phyloP scores from a whole-genome alignment of 106 monocot species.

The Dendrobium huoshanense region DNA sequence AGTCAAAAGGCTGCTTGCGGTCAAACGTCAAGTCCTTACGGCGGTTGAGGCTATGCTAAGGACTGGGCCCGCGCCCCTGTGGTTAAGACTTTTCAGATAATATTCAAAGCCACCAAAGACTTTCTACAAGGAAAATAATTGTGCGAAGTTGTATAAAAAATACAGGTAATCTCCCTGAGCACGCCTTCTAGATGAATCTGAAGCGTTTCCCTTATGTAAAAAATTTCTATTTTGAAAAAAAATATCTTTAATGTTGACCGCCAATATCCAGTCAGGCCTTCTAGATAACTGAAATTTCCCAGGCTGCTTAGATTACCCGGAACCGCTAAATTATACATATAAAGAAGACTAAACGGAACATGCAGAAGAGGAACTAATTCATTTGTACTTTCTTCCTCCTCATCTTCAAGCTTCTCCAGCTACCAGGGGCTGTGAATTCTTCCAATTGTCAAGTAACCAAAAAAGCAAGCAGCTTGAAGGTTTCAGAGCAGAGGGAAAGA shows the following conservation, averaged over 20 bases:
- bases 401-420: neutral
- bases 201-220: too few relatives aligned
- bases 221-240: neutral
- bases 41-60: too few relatives aligned
- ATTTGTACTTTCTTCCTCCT: neutral
- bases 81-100: too few relatives aligned
- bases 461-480: neutral
- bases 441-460: neutral
- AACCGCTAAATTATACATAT: neutral
- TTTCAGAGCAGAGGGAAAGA: neutral
- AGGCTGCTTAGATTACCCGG: neutral
- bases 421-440: neutral
- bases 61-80: too few relatives aligned
- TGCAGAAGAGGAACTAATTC: neutral
- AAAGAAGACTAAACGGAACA: neutral
- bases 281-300: neutral
- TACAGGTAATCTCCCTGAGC: too few relatives aligned
- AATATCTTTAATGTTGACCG: neutral
- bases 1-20: too few relatives aligned
- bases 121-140: too few relatives aligned
- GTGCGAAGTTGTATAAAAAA: too few relatives aligned
- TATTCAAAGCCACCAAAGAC: too few relatives aligned
- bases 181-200: too few relatives aligned
- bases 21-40: too few relatives aligned
- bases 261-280: neutral